Evolutionary conservation across 1,284 basidiomycete species (phyloP), one percentile per base, ranked within the genome.

Genomic region (Cerrena zonata): DNA sequence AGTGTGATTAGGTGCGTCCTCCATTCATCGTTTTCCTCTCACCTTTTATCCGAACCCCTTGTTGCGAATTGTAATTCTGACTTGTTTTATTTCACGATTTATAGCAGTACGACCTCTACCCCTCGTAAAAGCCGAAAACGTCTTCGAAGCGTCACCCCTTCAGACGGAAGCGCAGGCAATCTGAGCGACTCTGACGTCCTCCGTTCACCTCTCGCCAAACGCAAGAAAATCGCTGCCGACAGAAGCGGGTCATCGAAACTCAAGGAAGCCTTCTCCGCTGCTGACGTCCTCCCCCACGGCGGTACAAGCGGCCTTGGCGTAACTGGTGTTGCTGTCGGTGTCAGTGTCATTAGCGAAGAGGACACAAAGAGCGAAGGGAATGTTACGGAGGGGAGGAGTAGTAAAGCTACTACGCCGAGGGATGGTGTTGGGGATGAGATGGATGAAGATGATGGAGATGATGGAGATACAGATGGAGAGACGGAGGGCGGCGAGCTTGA

Each of bases 181-280:
- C 58, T 57, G 21, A 59, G 61, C 7, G 68, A 70, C 43, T 59
- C 62, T 5, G 69, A 71, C 53, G 68, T 64, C 18, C 66, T 82
- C 27, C 74, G 82, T 10, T 89, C 87, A 2, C 87, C 86, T 1
- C 71, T 89, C 34, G 78, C 86, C 23, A 89, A 89, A 67, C 79
- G 86, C 62, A 89, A 86, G 71, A 86, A 82, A 65, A 58, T 89
- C 46, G 78, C 75, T 11, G 74, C 78, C 13, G 80, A 80, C 42
- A 76, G 86, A 39, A 73, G 76, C 11, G 81, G 82, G 41, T 68
- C 73, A 49, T 89, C 86, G 12, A 77, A 72, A 58, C 71, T 89
- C 47, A 88, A 87, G 62, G 78, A 82, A 55, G 78, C 75, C 15
- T 75, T 87, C 49, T 78, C 75, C 10, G 79, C 81, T 1, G 77